Evolutionary conservation across 768 basidiomycete species (phyloP).

Genomic region (Naganishia vaughanmartiniae): DNA sequence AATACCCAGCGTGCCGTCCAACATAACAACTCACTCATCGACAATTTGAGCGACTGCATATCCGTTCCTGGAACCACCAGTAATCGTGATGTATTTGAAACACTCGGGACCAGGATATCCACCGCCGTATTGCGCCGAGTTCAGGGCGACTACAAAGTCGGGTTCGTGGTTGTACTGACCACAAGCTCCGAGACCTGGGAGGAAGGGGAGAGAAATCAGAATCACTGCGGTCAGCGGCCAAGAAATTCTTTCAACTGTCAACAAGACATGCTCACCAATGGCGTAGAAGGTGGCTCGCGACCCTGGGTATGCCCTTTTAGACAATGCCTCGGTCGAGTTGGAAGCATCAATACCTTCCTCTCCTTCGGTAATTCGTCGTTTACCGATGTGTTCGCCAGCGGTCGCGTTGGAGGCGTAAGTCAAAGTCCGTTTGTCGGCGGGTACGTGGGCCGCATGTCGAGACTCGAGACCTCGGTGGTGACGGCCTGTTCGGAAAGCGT

Average conservation of each 20-base stretch:
- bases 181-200: slow-evolving; percentile 31
- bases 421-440: slow-evolving; percentile 18
- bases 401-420: slow-evolving; percentile 11
- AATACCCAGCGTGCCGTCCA: background rate
- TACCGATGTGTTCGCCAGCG: slow-evolving; percentile 17
- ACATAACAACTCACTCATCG: slow-evolving; percentile 55
- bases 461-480: slow-evolving; percentile 23
- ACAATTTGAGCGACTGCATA: slow-evolving; percentile 60
- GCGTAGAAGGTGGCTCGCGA: slow-evolving; percentile 29
- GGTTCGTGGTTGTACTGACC: slow-evolving; percentile 31
- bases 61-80: slow-evolving; percentile 55
- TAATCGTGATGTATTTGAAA: slow-evolving; percentile 61
- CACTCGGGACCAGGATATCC: slow-evolving; percentile 67
- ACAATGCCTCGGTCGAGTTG: slow-evolving; percentile 13
- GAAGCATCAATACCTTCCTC: slow-evolving; percentile 13
- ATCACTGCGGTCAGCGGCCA: background rate
- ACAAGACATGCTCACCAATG: slow-evolving; percentile 7
- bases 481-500: slow-evolving; percentile 9
- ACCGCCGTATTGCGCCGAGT: slow-evolving; percentile 57
- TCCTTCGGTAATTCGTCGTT: slow-evolving; percentile 9
- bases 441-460: slow-evolving; percentile 12
- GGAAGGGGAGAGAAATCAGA: background rate
- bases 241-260: background rate
- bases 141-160: slow-evolving; percentile 31
- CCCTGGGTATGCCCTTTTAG: slow-evolving; percentile 21